A percentile compares a stretch with the other conserved stretches of the same genome.
phyloP scores from a whole-genome alignment of 202 grass and related monocot species.

The Elaeis oleifera region DNA sequence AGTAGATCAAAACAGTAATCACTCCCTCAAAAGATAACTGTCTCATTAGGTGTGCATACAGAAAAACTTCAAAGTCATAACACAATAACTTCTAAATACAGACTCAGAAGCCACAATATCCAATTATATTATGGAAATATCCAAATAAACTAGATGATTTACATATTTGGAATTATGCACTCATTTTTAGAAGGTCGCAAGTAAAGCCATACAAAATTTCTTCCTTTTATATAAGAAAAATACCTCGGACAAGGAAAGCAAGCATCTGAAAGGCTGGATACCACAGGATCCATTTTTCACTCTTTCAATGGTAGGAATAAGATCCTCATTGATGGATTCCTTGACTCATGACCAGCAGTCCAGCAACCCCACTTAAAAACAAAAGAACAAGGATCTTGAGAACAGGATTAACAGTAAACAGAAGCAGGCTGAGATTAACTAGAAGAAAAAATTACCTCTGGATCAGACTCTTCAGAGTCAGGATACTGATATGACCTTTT shows the following conservation, averaged over 20 bases:
- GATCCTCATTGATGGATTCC: slow-evolving; percentile 58
- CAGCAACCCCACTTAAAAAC: slow-evolving; percentile 78
- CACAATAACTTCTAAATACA: no score
- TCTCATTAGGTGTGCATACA: no score
- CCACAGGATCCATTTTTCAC: slow-evolving; percentile 51
- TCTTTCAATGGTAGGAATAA: slow-evolving; percentile 77
- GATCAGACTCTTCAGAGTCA: slow-evolving; percentile 80
- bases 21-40: no score
- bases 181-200: no score
- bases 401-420: background rate
- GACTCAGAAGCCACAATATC: no score
- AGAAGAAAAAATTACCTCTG: slow-evolving; percentile 49
- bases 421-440: background rate
- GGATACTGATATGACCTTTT: slow-evolving; percentile 46
- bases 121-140: no score
- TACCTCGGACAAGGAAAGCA: slow-evolving; percentile 82
- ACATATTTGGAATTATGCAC: no score
- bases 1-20: no score
- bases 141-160: no score
- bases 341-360: slow-evolving; percentile 56
- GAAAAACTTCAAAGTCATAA: no score
- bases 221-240: no score
- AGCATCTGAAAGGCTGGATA: slow-evolving; percentile 50
- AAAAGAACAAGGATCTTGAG: background rate
- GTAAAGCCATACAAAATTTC: no score